Conservation (phyloP, 2,329 filamentous ascomycete genomes). For the Hymenoscyphus scutula region DNA sequence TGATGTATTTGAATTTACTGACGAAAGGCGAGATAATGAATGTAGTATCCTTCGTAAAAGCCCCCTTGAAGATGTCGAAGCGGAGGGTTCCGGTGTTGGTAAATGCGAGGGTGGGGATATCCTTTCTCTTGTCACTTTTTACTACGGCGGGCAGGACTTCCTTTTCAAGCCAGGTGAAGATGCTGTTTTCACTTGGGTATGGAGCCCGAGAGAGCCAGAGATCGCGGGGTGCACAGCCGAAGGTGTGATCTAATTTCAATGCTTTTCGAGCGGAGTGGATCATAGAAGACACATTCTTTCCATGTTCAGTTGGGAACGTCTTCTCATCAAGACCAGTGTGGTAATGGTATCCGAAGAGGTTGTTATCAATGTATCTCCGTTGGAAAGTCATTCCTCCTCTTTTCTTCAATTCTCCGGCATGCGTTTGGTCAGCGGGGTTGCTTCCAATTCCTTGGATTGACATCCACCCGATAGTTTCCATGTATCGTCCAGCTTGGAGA, state of each 20-base stretch:
- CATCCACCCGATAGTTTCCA: constrained; percentile 94
- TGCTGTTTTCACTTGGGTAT: constrained; percentile 70
- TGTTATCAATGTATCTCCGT: constrained; percentile 90
- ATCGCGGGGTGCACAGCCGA: constrained; percentile 79
- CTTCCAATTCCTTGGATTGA: constrained; percentile 65
- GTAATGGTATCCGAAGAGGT: constrained; percentile 77
- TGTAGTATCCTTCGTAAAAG: constrained; percentile 83
- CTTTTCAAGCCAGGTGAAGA: constrained; percentile 78
- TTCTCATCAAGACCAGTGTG: constrained; percentile 71
- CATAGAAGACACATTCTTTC: constrained; percentile 65
- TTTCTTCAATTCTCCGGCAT: constrained; percentile 33
- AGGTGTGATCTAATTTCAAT: constrained; percentile 68
- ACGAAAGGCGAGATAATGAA: constrained; percentile 87
- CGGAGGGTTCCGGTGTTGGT: constrained; percentile 89
- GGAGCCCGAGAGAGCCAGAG: constrained; percentile 79
- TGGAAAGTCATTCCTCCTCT: constrained; percentile 57
- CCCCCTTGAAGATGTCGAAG: constrained; percentile 92
- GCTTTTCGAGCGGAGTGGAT: constrained; percentile 69
- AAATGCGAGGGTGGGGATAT: constrained; percentile 67
- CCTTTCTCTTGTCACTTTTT: constrained; percentile 53
- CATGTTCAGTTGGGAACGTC: constrained; percentile 74
- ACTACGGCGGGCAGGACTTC: constrained; percentile 70
- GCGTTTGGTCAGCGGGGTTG: constrained; percentile 30
- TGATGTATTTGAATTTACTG: constrained; percentile 72
- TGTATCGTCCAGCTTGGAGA: constrained; percentile 84